Conservation (phyloP, 2,329 filamentous ascomycete genomes). For the Nigrograna mackinnonii region DNA sequence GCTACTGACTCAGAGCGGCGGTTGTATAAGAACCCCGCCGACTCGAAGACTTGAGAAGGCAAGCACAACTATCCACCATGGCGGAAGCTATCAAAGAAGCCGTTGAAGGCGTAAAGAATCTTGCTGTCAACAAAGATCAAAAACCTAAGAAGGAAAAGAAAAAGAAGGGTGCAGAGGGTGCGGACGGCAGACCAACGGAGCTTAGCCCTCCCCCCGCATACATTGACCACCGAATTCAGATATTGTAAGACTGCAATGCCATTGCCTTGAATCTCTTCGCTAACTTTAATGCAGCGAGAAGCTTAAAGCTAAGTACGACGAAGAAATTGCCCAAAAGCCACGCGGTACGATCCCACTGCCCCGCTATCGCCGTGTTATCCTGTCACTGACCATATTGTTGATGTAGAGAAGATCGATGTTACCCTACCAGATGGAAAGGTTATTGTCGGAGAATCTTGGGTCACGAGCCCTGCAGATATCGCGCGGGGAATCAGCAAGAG, state of each 20-base stretch:
- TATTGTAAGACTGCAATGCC: slow-evolving; percentile 58
- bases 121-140: slow-evolving; percentile 49
- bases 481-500: slow-evolving; percentile 82
- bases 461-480: slow-evolving; percentile 84
- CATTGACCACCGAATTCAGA: slow-evolving; percentile 78
- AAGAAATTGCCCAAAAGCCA: slow-evolving; percentile 71
- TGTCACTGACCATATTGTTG: slow-evolving; percentile 17
- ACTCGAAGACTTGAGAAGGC: slow-evolving; percentile 20
- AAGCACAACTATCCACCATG: slow-evolving; percentile 22
- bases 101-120: slow-evolving; percentile 64
- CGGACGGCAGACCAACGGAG: slow-evolving; percentile 50
- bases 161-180: slow-evolving; percentile 31
- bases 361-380: not conserved
- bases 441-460: slow-evolving; percentile 80
- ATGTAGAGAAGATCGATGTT: slow-evolving; percentile 68
- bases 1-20: slow-evolving; percentile 23
- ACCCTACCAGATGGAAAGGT: slow-evolving; percentile 73
- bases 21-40: slow-evolving; percentile 12
- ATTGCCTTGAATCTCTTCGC: not conserved
- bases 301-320: slow-evolving; percentile 81
- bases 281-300: slow-evolving; percentile 58
- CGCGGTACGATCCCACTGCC: slow-evolving; percentile 46
- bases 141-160: slow-evolving; percentile 51
- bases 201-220: slow-evolving; percentile 68
- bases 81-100: slow-evolving; percentile 57